Evolutionary conservation across 1,284 basidiomycete species (phyloP).

Genomic region (Irpex sp.): DNA sequence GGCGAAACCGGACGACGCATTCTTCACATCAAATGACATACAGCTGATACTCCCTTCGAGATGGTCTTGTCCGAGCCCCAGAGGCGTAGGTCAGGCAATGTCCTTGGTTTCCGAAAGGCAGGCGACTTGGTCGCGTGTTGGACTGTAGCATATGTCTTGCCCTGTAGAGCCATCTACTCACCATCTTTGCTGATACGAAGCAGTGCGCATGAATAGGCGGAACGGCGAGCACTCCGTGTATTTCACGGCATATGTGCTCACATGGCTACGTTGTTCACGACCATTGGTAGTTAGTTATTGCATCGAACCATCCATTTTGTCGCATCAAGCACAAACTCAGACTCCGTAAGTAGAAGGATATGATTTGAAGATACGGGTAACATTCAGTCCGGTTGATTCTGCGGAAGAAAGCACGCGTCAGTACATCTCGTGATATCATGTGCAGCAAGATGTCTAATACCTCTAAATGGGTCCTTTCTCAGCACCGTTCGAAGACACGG

Average conservation of each 20-base stretch:
- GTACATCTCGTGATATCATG: not conserved
- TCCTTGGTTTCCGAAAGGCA: too few relatives aligned
- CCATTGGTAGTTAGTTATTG: not conserved
- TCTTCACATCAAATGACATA: too few relatives aligned
- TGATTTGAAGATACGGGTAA: not conserved
- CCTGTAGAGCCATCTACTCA: not conserved
- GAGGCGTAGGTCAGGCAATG: too few relatives aligned
- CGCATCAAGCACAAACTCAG: not conserved
- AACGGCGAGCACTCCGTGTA: not conserved
- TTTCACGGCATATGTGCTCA: not conserved
- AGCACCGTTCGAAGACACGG: conserved; percentile 89
- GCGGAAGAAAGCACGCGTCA: not conserved
- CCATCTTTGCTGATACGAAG: not conserved
- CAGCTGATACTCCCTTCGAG: too few relatives aligned
- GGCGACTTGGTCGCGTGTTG: not conserved
- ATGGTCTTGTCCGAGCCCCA: too few relatives aligned
- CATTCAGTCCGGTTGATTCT: not conserved
- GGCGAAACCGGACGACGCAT: too few relatives aligned
- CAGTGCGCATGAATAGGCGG: not conserved
- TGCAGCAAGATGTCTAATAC: not conserved
- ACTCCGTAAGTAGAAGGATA: not conserved
- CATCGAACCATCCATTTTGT: not conserved
- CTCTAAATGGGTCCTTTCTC: conserved; percentile 11
- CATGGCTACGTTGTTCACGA: not conserved
- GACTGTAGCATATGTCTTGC: not conserved